Evolutionary conservation across 2,329 filamentous ascomycete genomes (phyloP), one percentile per base, ranked within the genome.

Genomic region (Leptoxyphium fumago): DNA sequence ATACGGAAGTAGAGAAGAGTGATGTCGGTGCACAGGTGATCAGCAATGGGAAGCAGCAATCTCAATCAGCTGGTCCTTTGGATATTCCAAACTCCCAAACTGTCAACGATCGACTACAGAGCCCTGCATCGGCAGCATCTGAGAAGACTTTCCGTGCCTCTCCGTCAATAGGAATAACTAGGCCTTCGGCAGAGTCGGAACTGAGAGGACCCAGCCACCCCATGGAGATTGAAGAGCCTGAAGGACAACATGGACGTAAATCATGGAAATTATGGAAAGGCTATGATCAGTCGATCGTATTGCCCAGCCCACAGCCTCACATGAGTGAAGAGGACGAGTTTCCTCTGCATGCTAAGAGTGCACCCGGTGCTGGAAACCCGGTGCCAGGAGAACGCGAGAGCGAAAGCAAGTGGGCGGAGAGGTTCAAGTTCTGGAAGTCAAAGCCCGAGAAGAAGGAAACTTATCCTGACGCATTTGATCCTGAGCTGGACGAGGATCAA

Each of bases 401-500:
- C 7, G 49, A 43, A 29, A 55, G 58, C 47, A 60, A 57, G 43
- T 55, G 50, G 53, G 45, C 48, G 7, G 48, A 57, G 15, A 56
- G 57, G 48, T 38, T 60, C 2, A 40, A 46, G 13, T 61, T 61
- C 45, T 61, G 60, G 59, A 53, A 50, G 45, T 51, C 48, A 9
- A 46, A 49, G 8, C 46, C 51, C 7, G 43, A 50, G 10, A 52
- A 58, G 28, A 46, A 51, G 34, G 48, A 49, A 17, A 61, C 65
- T 7, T 93, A 94, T 54, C 74, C 77, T 0, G 47, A 67, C 2
- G 77, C 82, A 0, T 78, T 75, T 55, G 44, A 46, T 41, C 41
- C 17, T 2, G 72, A 81, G 1, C 76, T 74, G 50, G 67, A 73
- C 30, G 74, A 80, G 26, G 70, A 80, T 45, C 71, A 77, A 10